Base-by-base conservation (phyloP, 352 stramenopile genomes). In the Saprolegnia diclina region DNA sequence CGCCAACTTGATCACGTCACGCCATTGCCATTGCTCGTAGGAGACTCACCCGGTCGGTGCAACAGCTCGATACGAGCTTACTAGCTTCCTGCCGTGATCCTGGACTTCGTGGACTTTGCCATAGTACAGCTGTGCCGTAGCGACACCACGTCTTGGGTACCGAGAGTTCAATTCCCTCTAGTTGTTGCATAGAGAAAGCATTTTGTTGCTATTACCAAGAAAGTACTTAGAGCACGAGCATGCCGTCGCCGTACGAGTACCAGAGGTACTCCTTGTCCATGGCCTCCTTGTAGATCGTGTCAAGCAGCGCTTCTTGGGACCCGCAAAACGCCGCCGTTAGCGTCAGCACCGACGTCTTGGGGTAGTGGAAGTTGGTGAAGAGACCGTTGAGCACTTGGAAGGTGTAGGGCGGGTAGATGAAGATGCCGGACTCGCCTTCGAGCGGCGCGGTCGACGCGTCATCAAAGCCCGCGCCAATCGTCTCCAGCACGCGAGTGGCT, bases 311-410 rank as follows among this genome's bases (percentile, higher is more conserved):
- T 29, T 69, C 45, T 1, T 45, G 63, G 22, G 63, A 61, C 14
- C 63, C 63, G 19, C n/a, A 26, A 22, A 69, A 61, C 19, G 63
- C 63, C 10, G 63, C 63, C 11, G 63, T 69, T 18, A 69, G 63
- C 19, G 63, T 69, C 21, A 69, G 29, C 26, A 69, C 63, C 45
- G 63, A 69, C 63, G 63, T 69, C 26, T 69, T 69, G 48, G 63
- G 63, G 63, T 69, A 69, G 26, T 69, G 63, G 26, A 69, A 69
- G 45, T 69, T 69, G 45, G 63, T 69, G 22, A 69, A 69, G 42
- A 69, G 46, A 1, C 63, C 63, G 11, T 35, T 38, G 22, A 69
- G 63, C 11, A 69, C 63, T 38, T 69, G 62, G 37, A 69, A 69
- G n/a, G 62, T 10, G 63, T 69, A 69, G 24, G 63, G 63, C 37